These are phyloP conservation scores for Dianthus caryophyllus DNA, from an alignment of 148 eudicot genomes.

Conservation along the genomic window DNA sequence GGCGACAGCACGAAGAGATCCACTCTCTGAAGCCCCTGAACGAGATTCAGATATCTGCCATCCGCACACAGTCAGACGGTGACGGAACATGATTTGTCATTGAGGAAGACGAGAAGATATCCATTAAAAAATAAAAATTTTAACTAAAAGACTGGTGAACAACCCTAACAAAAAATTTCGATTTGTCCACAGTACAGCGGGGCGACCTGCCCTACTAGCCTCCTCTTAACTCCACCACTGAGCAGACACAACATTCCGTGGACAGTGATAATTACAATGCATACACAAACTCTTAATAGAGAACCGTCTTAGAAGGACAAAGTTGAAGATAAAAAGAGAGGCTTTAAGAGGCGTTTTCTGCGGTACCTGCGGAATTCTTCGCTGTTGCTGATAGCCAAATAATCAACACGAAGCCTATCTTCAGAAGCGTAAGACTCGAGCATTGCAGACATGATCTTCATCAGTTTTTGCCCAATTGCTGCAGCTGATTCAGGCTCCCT, in stretches of 20 bases:
- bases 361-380: constrained; percentile 88
- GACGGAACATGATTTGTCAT: too few species aligned
- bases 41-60: constrained; percentile 66
- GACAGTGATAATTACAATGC: too few species aligned
- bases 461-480: constrained; percentile 42
- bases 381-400: constrained; percentile 73
- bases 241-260: too few species aligned
- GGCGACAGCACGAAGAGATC: constrained; percentile 46
- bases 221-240: too few species aligned
- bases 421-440: constrained; percentile 89
- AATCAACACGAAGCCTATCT: constrained; percentile 58
- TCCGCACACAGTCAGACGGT: neutral
- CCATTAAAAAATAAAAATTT: too few species aligned
- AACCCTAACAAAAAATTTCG: too few species aligned
- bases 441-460: constrained; percentile 77
- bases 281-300: too few species aligned
- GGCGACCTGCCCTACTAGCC: too few species aligned
- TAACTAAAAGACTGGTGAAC: too few species aligned
- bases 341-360: neutral
- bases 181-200: too few species aligned
- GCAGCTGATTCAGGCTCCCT: constrained; percentile 57
- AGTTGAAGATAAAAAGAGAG: neutral
- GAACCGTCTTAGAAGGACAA: neutral
- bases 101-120: too few species aligned
- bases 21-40: constrained; percentile 72